Percentiles rank a stretch among this genome's conserved stretches.
Conservation (phyloP, 805 yeast species). For the Starmerella roubikii region DNA sequence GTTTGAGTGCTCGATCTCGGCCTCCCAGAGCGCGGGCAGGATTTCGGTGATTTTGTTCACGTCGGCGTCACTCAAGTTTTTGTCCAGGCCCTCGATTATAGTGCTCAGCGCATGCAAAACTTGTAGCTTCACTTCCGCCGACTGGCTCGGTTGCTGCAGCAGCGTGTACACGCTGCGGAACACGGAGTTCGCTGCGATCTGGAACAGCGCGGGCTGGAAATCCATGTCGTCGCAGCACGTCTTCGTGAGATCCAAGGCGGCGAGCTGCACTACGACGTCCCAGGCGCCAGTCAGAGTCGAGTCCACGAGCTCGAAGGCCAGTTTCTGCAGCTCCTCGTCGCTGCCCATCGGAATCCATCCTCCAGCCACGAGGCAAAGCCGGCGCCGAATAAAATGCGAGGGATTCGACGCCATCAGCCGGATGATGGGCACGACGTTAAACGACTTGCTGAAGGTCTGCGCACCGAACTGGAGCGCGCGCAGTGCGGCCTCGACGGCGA, state of each 20-base stretch:
- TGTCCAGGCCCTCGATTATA: conserved; percentile 30
- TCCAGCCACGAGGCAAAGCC: conserved; percentile 60
- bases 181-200: conserved; percentile 46
- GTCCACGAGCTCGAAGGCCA: conserved; percentile 43
- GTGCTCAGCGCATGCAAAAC: conserved; percentile 55
- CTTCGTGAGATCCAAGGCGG: conserved; percentile 58
- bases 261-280: conserved; percentile 70
- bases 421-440: conserved; percentile 46
- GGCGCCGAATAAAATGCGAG: conserved; percentile 66
- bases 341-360: conserved; percentile 71
- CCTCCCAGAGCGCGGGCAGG: conserved; percentile 73
- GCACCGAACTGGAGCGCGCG: conserved; percentile 75
- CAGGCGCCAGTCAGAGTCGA: conserved; percentile 27
- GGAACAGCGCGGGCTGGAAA: conserved; percentile 53
- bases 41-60: conserved; percentile 26
- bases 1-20: conserved; percentile 28
- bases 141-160: conserved; percentile 34
- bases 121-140: conserved; percentile 66
- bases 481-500: conserved; percentile 65
- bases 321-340: conserved; percentile 37
- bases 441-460: conserved; percentile 42
- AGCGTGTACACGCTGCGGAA: conserved; percentile 38
- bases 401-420: conserved; percentile 43
- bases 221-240: conserved; percentile 76
- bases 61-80: conserved; percentile 14